These are phyloP conservation scores for Malus fusca DNA, from an alignment of 306 rosid species.

Conservation along the genomic window DNA sequence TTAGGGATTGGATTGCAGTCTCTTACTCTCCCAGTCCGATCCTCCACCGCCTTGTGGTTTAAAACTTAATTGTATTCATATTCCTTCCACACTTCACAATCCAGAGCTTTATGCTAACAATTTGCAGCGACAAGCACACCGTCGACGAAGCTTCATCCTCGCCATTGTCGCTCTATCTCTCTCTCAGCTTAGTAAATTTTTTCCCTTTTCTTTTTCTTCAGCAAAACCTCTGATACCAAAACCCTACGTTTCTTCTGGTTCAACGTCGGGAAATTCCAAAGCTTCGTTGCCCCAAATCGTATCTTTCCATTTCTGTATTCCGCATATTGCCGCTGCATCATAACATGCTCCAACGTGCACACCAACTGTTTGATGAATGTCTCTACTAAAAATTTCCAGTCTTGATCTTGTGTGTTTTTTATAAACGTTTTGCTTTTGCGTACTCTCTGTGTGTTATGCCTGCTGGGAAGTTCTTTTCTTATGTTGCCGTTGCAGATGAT, in stretches of 20 bases:
- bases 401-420: background rate
- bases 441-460: too few species aligned
- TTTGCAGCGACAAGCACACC: background rate
- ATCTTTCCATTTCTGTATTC: background rate
- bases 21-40: background rate
- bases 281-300: background rate
- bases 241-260: background rate
- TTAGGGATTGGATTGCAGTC: background rate
- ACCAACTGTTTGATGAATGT: too few species aligned
- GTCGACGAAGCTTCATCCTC: background rate
- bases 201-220: background rate
- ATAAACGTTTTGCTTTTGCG: background rate
- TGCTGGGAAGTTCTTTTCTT: too few species aligned
- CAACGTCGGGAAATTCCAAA: background rate
- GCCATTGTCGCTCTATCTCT: background rate
- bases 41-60: background rate
- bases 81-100: background rate
- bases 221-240: background rate
- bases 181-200: background rate
- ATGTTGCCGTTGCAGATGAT: background rate
- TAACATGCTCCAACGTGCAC: too few species aligned
- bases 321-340: too few species aligned
- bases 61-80: background rate
- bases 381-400: background rate
- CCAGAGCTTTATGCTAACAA: background rate